Base-by-base conservation (phyloP, 169 alveolate genomes). In the Eimeria falciformis region DNA sequence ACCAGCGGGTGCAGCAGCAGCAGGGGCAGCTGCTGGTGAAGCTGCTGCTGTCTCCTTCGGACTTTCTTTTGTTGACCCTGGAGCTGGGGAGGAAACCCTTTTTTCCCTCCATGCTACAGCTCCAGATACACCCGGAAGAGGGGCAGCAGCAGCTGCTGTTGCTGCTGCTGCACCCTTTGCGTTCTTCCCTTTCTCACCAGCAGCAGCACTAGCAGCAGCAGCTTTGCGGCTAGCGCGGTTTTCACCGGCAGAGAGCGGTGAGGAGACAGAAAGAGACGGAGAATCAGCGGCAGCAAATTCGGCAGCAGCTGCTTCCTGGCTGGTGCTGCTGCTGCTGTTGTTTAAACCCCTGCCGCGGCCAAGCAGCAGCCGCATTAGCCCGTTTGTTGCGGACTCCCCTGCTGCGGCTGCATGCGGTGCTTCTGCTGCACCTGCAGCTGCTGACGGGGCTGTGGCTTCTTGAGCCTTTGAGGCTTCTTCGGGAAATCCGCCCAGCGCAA, bases 351-450 rank as follows among this genome's bases (percentile, higher is more conserved):
- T 62, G 73, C 1, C n/a, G 17, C 73, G 33, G 1, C 37, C 73
- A 9, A 62, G 73, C 73, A 62, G 73, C 73, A 62, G 73, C 73
- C n/a, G 73, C 73, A 62, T 9, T 29, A 62, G 29, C 37, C 73
- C 73, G 73, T n/a, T 62, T 0, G 73, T 18, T n/a, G 73, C 29
- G 11, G 73, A 62, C 1, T 62, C 73, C 29, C 37, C 25, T 12
- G 12, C 73, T n/a, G 73, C 29, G 17, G 37, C 62, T 50, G 62
- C 62, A 14, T 50, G 62, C 62, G 7, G n/a, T 14, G 62, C 62
- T 50, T 7, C 73, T n/a, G 73, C 25, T 62, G 73, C 73, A 1
- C 37, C 73, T 18, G 73, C 73, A 14, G 73, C 73, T 50, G 62
- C 23, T 50, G 62, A 50, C 18, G 62, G 11, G 62, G 62, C 62